Evolutionary conservation across 2,329 filamentous ascomycete species (phyloP), one percentile per base, ranked within the genome.

Genomic region (Fusarium sp.): DNA sequence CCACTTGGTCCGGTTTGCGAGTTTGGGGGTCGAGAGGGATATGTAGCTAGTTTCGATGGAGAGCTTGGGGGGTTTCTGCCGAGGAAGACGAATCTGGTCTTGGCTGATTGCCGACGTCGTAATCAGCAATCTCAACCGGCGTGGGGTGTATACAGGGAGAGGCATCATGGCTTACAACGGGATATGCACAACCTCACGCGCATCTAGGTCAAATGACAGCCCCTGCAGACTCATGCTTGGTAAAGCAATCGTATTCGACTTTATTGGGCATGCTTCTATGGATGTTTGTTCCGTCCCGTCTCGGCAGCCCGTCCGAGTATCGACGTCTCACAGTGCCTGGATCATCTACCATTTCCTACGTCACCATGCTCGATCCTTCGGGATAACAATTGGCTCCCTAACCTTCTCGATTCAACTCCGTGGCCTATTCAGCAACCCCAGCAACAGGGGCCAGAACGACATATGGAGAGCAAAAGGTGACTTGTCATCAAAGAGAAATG

Each of bases 121-220:
- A 69, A 61, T 39, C 63, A 57, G 45, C 33, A 22, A 33, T 56
- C 54, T 39, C 50, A 22, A 29, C 41, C 45, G 48, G 59, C 72
- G 58, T 69, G 72, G 65, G 59, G 59, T 67, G 61, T 33, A 41
- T 16, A 11, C 41, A 57, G 39, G 20, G 11, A 52, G 11, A 67
- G 31, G 31, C 58, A 58, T 48, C 59, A 39, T 54, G 33, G 56
- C 56, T 58, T 56, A 59, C 27, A 29, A 22, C 14, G 20, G 68
- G 14, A 50, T 33, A 60, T 54, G 35, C 58, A 69, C 48, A 64
- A 61, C 43, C 50, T 71, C 56, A 61, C 56, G 57, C 57, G 24
- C 43, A 22, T 18, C 18, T 5, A 64, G 58, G 69, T 74, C 72
- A 73, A 73, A 69, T 67, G 72, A 74, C 56, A 50, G 60, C 45